These are phyloP conservation scores for Starmerella sp. DNA, from an alignment of 805 yeast species.

Conservation along the genomic window DNA sequence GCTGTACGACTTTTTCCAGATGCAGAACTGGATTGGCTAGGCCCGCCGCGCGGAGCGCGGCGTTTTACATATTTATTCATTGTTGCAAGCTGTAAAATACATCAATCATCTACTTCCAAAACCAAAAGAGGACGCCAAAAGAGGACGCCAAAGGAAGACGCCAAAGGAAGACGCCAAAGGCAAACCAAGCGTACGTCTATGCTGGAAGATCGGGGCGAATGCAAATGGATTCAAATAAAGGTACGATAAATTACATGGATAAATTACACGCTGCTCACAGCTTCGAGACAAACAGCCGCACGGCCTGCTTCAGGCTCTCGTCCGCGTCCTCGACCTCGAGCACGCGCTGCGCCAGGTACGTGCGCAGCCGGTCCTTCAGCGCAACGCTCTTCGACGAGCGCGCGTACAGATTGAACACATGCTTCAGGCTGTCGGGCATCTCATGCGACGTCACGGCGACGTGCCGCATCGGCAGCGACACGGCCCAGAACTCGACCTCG, in stretches of 20 bases:
- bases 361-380: constrained; percentile 23
- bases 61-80: not conserved
- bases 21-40: constrained; percentile 66
- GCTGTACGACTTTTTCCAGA: constrained; percentile 84
- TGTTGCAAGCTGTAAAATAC: too few species aligned
- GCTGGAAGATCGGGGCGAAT: too few species aligned
- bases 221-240: too few species aligned
- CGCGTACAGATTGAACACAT: constrained; percentile 57
- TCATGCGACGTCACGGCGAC: constrained; percentile 31
- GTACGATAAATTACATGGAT: too few species aligned
- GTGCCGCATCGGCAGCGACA: constrained; percentile 58
- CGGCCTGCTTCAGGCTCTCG: constrained; percentile 20
- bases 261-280: constrained; percentile 4
- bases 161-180: too few species aligned
- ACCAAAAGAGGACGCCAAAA: too few species aligned
- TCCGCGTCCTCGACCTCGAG: constrained; percentile 20
- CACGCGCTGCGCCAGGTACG: constrained; percentile 21
- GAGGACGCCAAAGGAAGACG: too few species aligned
- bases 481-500: constrained; percentile 39
- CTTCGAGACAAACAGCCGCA: constrained; percentile 18
- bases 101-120: too few species aligned
- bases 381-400: constrained; percentile 17
- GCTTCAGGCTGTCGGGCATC: constrained; percentile 53
- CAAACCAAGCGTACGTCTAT: too few species aligned
- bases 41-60: not conserved